These are phyloP conservation scores for Primulina tabacum DNA, from an alignment of 257 asterid genomes.

Conservation along the genomic window DNA sequence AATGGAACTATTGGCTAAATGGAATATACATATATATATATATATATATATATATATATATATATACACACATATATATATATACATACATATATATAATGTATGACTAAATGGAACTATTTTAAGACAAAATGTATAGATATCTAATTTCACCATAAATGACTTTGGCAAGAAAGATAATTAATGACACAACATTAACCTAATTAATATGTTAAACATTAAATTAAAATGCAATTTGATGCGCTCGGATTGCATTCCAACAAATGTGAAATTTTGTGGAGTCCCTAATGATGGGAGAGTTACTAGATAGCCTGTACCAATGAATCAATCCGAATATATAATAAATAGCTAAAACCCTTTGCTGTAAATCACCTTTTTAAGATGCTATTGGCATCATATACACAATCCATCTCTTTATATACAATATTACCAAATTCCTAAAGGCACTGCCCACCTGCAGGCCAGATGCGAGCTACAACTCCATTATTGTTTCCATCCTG, in stretches of 20 bases:
- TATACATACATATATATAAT: too few relatives aligned
- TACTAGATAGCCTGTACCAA: conserved; percentile 3
- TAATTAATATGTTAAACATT: not conserved
- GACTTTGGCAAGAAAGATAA: too few relatives aligned
- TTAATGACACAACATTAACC: too few relatives aligned
- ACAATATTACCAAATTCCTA: conserved; percentile 28
- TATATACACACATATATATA: too few relatives aligned
- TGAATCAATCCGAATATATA: not conserved
- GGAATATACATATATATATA: too few relatives aligned
- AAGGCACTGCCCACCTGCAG: conserved; percentile 33
- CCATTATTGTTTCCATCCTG: conserved; percentile 35
- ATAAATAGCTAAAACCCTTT: not conserved
- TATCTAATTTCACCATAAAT: too few relatives aligned
- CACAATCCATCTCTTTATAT: conserved; percentile 13
- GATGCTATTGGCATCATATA: conserved; percentile 37
- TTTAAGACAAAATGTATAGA: too few relatives aligned
- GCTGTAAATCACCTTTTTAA: conserved; percentile 28
- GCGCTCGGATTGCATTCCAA: conserved; percentile 28
- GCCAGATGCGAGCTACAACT: conserved; percentile 34
- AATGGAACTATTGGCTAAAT: too few relatives aligned
- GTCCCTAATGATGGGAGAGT: conserved; percentile 41
- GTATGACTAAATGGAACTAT: too few relatives aligned
- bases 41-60: too few relatives aligned
- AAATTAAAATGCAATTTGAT: not conserved
- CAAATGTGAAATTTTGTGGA: conserved; percentile 30